These are phyloP conservation scores for Penicillium sp. DNA, from an alignment of 2,329 filamentous ascomycete species.

Conservation along the genomic window DNA sequence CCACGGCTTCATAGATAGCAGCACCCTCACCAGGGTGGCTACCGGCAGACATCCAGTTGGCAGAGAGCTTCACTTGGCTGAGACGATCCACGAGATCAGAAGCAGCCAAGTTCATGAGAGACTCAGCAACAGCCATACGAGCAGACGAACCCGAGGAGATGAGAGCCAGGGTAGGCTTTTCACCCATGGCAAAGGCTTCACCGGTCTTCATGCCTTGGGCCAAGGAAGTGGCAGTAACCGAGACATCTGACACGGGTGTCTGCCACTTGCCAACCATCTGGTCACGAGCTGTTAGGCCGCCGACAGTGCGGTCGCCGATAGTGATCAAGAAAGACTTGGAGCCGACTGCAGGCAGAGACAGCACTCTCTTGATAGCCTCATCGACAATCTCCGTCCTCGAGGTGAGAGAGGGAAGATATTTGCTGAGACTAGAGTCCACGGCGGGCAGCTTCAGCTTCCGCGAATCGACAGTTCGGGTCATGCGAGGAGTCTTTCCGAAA, in stretches of 20 bases:
- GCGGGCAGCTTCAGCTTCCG: slow-evolving; percentile 65
- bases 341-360: slow-evolving; percentile 84
- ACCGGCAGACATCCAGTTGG: slow-evolving; percentile 99
- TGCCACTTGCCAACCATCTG: slow-evolving; percentile 98
- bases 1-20: slow-evolving; percentile 86
- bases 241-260: slow-evolving; percentile 87
- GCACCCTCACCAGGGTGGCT: slow-evolving; percentile 90
- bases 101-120: slow-evolving; percentile 87
- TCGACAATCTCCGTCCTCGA: slow-evolving; percentile 51
- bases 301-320: slow-evolving; percentile 89
- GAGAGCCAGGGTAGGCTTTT: slow-evolving; percentile 83
- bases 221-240: slow-evolving; percentile 83
- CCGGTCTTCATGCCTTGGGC: slow-evolving; percentile 71
- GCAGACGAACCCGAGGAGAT: slow-evolving; percentile 89
- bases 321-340: slow-evolving; percentile 97
- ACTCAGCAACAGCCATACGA: slow-evolving; percentile 93
- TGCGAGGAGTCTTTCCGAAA: slow-evolving; percentile 83
- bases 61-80: slow-evolving; percentile 79
- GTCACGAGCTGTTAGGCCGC: slow-evolving; percentile 82
- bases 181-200: slow-evolving; percentile 97
- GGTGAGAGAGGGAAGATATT: slow-evolving; percentile 61
- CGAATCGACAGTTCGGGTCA: slow-evolving; percentile 71
- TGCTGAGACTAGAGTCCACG: slow-evolving; percentile 74
- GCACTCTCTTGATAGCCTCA: slow-evolving; percentile 77
- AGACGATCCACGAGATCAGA: slow-evolving; percentile 72